These are phyloP conservation scores for Mycocentrospora acerina DNA, from an alignment of 2,329 filamentous ascomycete species.

Conservation along the genomic window DNA sequence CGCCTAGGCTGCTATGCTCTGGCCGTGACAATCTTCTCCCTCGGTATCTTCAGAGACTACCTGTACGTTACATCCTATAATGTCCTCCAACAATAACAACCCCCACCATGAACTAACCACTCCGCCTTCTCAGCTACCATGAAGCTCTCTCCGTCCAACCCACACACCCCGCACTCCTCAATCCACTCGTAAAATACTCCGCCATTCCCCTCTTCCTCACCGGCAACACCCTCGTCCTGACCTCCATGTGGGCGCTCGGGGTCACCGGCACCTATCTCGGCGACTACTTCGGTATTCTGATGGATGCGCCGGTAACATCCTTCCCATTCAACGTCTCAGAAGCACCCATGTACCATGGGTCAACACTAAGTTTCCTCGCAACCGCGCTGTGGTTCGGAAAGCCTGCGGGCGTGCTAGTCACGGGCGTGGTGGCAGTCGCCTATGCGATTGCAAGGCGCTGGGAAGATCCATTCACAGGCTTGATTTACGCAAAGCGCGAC, in stretches of 20 bases:
- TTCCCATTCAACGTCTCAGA: slow-evolving; percentile 94
- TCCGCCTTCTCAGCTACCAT: slow-evolving; percentile 83
- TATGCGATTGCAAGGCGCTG: slow-evolving; percentile 81
- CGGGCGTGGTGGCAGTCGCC: slow-evolving; percentile 70
- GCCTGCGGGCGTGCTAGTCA: slow-evolving; percentile 80
- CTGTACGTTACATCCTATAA: slow-evolving; percentile 48
- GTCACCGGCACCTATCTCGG: slow-evolving; percentile 95
- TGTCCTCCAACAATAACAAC: neutral
- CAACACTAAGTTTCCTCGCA: slow-evolving; percentile 87
- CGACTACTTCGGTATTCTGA: slow-evolving; percentile 98
- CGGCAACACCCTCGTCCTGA: slow-evolving; percentile 83
- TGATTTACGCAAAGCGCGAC: slow-evolving; percentile 88
- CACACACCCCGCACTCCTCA: slow-evolving; percentile 70
- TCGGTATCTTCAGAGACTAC: slow-evolving; percentile 82
- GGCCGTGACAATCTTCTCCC: slow-evolving; percentile 83
- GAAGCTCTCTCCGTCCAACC: slow-evolving; percentile 76
- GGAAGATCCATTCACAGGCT: slow-evolving; percentile 93
- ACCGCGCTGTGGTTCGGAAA: slow-evolving; percentile 82
- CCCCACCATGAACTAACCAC: too few species aligned
- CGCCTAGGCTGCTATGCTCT: slow-evolving; percentile 86
- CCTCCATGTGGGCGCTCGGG: slow-evolving; percentile 87
- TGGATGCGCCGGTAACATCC: slow-evolving; percentile 90
- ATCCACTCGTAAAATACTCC: slow-evolving; percentile 59
- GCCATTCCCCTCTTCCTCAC: slow-evolving; percentile 70
- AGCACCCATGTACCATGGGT: slow-evolving; percentile 96